A percentile compares a stretch with the other conserved stretches of the same genome.
phyloP scores from a whole-genome alignment of 345 rosid genomes.

The Raphanus sativus region DNA sequence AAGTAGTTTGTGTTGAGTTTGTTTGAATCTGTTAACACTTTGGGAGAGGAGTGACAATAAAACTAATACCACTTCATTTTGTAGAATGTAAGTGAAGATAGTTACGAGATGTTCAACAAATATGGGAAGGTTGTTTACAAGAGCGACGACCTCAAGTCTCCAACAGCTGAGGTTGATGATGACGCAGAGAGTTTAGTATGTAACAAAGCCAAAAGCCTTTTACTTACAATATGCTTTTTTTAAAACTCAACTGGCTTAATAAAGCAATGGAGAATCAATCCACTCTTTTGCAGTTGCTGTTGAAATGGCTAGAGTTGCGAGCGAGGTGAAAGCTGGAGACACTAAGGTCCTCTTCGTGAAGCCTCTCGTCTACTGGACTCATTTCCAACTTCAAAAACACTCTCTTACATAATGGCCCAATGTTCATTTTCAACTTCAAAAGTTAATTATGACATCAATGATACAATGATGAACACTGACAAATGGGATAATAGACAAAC shows the following conservation, averaged over 20 bases:
- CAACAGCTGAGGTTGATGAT: constrained; percentile 10
- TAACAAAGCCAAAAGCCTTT: constrained; percentile 38
- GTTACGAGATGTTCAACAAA: constrained; percentile 65
- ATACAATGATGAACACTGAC: not conserved
- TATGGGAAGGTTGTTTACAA: constrained; percentile 78
- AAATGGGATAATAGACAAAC: not conserved
- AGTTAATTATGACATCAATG: not conserved
- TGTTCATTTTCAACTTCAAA: not conserved
- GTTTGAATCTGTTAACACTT: not conserved
- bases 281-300: constrained; percentile 66
- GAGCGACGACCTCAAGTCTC: constrained; percentile 59
- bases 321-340: constrained; percentile 90
- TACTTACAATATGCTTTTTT: not conserved
- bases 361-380: constrained; percentile 97
- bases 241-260: not conserved
- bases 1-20: not conserved
- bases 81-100: constrained; percentile 73
- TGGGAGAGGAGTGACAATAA: too few relatives aligned
- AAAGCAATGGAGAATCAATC: not conserved
- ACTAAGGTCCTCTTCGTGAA: constrained; percentile 89
- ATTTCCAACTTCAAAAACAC: constrained; percentile 53
- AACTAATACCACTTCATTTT: not conserved
- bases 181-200: constrained; percentile 83
- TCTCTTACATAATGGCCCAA: not conserved
- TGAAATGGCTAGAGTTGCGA: constrained; percentile 84